Conservation (phyloP, 31 red algal genomes). For the Odonthalia washingtoniensis region DNA sequence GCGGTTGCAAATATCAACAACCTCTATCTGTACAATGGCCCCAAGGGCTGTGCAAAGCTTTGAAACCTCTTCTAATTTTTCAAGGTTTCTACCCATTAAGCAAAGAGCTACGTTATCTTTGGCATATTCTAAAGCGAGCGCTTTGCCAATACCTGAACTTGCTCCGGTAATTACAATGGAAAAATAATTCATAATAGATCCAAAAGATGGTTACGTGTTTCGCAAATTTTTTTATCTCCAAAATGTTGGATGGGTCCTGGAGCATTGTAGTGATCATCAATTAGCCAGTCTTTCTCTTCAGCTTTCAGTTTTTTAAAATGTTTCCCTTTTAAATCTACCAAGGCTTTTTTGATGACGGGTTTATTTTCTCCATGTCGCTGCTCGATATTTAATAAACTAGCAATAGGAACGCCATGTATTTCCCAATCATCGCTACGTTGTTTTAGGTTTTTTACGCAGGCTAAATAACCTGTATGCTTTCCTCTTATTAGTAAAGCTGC, state of each 20-base stretch:
- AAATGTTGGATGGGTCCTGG: constrained; percentile 93
- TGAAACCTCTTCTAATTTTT: too few species aligned
- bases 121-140: too few species aligned
- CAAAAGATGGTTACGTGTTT: too few species aligned
- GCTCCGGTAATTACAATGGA: too few species aligned
- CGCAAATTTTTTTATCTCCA: constrained; percentile 39
- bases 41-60: too few species aligned
- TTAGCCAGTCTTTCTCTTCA: constrained; percentile 77
- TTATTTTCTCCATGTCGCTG: constrained; percentile 88
- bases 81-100: too few species aligned
- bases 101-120: too few species aligned
- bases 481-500: constrained; percentile 84
- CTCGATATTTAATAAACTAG: constrained; percentile 99
- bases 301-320: constrained; percentile 78
- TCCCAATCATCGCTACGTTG: constrained; percentile 86
- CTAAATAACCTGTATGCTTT: constrained; percentile 87
- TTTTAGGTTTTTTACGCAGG: constrained; percentile 78
- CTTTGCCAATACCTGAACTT: too few species aligned
- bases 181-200: too few species aligned
- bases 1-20: too few species aligned
- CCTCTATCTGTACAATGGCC: too few species aligned
- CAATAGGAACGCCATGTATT: constrained; percentile 89
- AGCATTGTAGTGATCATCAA: constrained; percentile 86
- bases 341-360: constrained; percentile 95
- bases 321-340: constrained; percentile 83